These are phyloP conservation scores for Lactifluus piperatus DNA, from an alignment of 768 basidiomycete genomes.

Conservation along the genomic window DNA sequence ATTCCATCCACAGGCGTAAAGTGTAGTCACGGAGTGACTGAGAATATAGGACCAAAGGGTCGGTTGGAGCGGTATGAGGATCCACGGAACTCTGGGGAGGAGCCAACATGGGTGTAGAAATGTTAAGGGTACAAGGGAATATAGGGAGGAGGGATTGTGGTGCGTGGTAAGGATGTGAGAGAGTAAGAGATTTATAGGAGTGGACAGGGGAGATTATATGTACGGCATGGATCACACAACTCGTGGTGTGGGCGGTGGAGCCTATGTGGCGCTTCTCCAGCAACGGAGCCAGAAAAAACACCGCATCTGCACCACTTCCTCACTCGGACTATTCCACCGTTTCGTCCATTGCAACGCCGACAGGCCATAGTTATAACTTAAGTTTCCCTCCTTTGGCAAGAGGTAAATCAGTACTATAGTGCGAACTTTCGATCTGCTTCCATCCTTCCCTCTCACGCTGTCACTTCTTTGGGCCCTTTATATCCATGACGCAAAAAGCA, in stretches of 20 bases:
- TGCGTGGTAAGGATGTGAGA: background rate
- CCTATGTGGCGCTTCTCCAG: slow-evolving; percentile 9
- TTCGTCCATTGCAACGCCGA: slow-evolving; percentile 2
- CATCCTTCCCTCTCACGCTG: background rate
- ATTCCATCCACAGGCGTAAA: slow-evolving; percentile 57
- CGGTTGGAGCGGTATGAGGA: background rate
- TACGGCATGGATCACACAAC: background rate
- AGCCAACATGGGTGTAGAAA: background rate
- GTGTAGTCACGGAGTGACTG: slow-evolving; percentile 62
- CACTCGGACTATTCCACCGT: background rate
- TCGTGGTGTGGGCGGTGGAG: background rate
- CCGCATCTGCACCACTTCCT: background rate
- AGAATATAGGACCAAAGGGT: slow-evolving; percentile 42
- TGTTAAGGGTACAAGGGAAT: background rate
- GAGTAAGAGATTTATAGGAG: slow-evolving; percentile 1
- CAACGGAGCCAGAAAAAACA: background rate
- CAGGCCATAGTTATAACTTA: background rate
- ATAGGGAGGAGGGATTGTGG: background rate
- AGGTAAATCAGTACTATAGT: background rate
- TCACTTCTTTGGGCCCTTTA: background rate
- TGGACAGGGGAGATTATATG: background rate
- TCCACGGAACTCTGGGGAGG: slow-evolving; percentile 1
- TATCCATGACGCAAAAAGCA: background rate
- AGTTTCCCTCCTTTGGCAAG: background rate
- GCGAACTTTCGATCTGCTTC: background rate